Percentiles rank a stretch among this genome's conserved stretches.
phyloP scores from a whole-genome alignment of 177 flowering plant species.

The Vitis hybrid region DNA sequence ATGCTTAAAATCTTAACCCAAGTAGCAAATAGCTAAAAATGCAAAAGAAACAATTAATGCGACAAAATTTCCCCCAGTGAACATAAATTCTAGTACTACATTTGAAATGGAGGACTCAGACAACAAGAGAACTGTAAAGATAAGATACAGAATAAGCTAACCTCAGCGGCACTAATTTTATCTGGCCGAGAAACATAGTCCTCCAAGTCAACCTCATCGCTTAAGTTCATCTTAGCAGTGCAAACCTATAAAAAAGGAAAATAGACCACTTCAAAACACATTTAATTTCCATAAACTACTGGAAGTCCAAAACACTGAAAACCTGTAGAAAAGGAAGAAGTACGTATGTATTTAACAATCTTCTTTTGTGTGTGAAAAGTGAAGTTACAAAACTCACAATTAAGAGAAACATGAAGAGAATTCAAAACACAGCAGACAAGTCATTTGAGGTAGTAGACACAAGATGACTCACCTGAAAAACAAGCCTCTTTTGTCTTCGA shows the following conservation, averaged over 20 bases:
- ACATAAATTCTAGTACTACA: not conserved
- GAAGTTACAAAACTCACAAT: not conserved
- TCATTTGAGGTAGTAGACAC: not conserved
- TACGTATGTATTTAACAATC: too few relatives aligned
- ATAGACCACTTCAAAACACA: constrained; percentile 3
- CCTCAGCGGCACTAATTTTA: constrained; percentile 99
- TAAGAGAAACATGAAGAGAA: too few relatives aligned
- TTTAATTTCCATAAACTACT: too few relatives aligned
- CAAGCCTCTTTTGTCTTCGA: constrained; percentile 94
- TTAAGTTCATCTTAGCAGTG: constrained; percentile 91
- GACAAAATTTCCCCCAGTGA: too few relatives aligned
- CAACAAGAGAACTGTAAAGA: not conserved
- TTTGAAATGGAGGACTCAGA: not conserved
- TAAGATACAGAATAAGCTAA: constrained; percentile 27
- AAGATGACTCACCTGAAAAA: constrained; percentile 68
- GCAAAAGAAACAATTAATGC: too few relatives aligned
- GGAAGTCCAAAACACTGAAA: too few relatives aligned
- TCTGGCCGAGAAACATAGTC: constrained; percentile 99
- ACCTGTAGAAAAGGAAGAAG: too few relatives aligned
- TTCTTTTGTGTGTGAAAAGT: too few relatives aligned
- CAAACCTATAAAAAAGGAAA: constrained; percentile 62
- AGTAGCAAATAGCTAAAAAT: not conserved
- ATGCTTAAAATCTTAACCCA: too few relatives aligned
- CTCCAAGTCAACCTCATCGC: constrained; percentile 98
- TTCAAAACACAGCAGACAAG: too few relatives aligned